Evolutionary conservation across 106 monocot species (phyloP).

Genomic region (Platanthera zijinensis): DNA sequence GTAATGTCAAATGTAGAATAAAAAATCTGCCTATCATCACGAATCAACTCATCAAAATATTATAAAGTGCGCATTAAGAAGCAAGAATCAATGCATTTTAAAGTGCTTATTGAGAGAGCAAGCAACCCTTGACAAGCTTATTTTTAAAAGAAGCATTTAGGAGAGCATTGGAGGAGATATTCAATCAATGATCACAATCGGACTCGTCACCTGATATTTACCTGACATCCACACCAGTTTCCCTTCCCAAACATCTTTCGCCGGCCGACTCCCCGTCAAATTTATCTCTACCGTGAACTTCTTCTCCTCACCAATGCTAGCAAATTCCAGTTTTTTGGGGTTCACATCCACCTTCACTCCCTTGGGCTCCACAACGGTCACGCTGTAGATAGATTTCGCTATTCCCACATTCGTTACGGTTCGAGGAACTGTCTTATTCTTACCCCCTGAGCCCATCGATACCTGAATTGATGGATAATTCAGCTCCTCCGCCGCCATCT

Average conservation of each 20-base stretch:
- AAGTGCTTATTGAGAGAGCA: too few species aligned
- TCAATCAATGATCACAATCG: background rate
- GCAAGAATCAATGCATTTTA: too few species aligned
- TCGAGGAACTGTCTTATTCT: background rate
- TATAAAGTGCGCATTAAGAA: too few species aligned
- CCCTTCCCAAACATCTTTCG: background rate
- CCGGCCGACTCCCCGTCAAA: background rate
- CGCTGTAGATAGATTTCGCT: background rate
- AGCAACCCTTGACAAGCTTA: too few species aligned
- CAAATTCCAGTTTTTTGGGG: slow-evolving; percentile 20
- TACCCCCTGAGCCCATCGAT: background rate
- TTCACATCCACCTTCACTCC: slow-evolving; percentile 17
- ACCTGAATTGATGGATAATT: slow-evolving; percentile 46
- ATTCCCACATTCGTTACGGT: slow-evolving; percentile 40
- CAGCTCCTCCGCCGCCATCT: slow-evolving; percentile 13
- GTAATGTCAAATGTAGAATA: too few species aligned
- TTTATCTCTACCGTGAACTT: background rate
- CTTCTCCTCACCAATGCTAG: background rate
- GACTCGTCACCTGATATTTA: background rate
- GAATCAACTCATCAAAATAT: too few species aligned
- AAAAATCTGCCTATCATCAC: too few species aligned
- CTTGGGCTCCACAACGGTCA: slow-evolving; percentile 3
- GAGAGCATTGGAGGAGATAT: background rate
- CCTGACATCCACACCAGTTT: background rate
- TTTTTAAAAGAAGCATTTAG: too few species aligned